A percentile compares a stretch with the other conserved stretches of the same genome.
phyloP scores from a whole-genome alignment of 192 early-diverging fungal species.

The Linnemannia zychae region DNA sequence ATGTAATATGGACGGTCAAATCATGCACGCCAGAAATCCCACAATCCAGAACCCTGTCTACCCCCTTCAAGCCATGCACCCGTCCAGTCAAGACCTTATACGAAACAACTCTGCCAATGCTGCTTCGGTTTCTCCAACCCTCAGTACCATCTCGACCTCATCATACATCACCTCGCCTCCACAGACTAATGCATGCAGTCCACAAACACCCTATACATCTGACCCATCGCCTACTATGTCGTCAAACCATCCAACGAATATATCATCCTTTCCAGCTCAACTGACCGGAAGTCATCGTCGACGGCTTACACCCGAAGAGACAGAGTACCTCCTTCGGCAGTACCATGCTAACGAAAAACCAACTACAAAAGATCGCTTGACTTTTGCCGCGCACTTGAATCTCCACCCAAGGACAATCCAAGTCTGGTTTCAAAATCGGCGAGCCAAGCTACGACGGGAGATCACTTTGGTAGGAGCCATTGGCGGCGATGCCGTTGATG shows the following conservation, averaged over 20 bases:
- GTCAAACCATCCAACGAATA: background rate
- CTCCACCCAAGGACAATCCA: constrained; percentile 83
- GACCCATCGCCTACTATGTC: background rate
- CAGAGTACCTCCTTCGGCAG: constrained; percentile 68
- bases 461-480: background rate
- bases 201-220: background rate
- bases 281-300: constrained; percentile 57
- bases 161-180: background rate
- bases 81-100: background rate
- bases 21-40: background rate
- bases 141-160: background rate
- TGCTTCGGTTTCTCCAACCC: background rate
- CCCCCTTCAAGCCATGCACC: background rate
- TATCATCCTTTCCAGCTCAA: background rate
- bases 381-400: constrained; percentile 72
- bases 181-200: background rate
- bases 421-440: constrained; percentile 92
- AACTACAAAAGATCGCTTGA: constrained; percentile 69
- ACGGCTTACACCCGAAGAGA: constrained; percentile 77
- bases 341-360: constrained; percentile 77
- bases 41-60: background rate
- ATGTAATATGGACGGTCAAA: background rate
- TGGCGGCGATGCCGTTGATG: background rate
- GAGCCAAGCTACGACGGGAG: constrained; percentile 89
- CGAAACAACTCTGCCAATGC: background rate